These are phyloP conservation scores for Hygrocybe coccinea DNA, from an alignment of 768 basidiomycete genomes.

Conservation along the genomic window DNA sequence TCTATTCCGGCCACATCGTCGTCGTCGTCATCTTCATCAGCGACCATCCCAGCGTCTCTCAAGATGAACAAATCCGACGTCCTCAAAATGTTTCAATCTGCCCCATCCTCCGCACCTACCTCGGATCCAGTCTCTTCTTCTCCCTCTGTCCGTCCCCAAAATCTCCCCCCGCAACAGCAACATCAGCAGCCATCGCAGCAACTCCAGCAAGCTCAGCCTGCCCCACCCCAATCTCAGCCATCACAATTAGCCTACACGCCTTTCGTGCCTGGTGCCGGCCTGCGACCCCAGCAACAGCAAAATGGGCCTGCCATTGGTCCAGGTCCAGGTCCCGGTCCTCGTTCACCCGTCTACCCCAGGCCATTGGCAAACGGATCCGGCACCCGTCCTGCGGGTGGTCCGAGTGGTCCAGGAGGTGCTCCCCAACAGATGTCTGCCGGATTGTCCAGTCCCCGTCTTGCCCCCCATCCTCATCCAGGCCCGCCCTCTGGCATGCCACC, in stretches of 20 bases:
- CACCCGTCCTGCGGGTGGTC: constrained; percentile 53
- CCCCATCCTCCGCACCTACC: constrained; percentile 40
- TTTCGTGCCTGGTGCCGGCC: constrained; percentile 43
- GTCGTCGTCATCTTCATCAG: constrained; percentile 12
- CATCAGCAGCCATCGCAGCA: constrained; percentile 31
- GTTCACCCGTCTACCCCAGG: constrained; percentile 63
- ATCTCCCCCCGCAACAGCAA: constrained; percentile 47
- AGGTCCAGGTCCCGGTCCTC: constrained; percentile 40
- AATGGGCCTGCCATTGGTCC: constrained; percentile 45
- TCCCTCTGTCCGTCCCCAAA: constrained; percentile 50
- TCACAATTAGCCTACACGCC: constrained; percentile 44
- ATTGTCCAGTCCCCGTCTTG: constrained; percentile 66
- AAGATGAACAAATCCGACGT: constrained; percentile 47
- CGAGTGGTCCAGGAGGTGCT: constrained; percentile 45
- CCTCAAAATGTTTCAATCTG: constrained; percentile 58
- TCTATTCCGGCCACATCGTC: constrained; percentile 28
- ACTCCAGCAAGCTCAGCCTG: constrained; percentile 29
- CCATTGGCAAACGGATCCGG: constrained; percentile 58
- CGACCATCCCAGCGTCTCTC: constrained; percentile 21
- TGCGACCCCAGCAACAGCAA: constrained; percentile 43
- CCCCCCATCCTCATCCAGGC: constrained; percentile 50
- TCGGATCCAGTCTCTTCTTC: constrained; percentile 52
- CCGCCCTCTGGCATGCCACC: constrained; percentile 51
- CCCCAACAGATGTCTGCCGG: constrained; percentile 46
- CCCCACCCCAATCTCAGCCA: constrained; percentile 37